Conservation (phyloP, 116 monocot genomes). For the Papilionanthe hybrid region DNA sequence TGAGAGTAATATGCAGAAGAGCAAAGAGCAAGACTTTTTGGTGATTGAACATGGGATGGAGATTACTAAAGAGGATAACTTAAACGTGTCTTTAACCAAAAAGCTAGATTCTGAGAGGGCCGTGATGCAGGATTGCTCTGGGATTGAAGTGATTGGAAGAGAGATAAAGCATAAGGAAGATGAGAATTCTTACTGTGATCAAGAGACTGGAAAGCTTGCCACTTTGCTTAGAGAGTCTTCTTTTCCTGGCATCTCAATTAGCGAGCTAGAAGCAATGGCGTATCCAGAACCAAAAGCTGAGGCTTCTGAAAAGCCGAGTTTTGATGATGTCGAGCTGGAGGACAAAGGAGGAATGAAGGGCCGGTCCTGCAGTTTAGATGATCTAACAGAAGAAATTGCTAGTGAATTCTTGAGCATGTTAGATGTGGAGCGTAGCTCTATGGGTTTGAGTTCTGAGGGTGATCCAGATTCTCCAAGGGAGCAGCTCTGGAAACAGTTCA, state of each 20-base stretch:
- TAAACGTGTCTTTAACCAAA: neutral
- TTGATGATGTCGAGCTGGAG: conserved; percentile 2
- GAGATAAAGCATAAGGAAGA: neutral
- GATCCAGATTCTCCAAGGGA: conserved; percentile 26
- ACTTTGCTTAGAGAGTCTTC: conserved; percentile 6
- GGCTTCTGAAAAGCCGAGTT: neutral
- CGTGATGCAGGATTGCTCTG: conserved; percentile 1
- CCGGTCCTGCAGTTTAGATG: conserved; percentile 20
- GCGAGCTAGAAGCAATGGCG: neutral
- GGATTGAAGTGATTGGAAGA: conserved; percentile 3
- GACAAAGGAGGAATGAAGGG: conserved; percentile 5
- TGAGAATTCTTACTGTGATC: neutral
- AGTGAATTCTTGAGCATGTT: conserved; percentile 35
- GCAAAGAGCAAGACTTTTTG: conserved; percentile 15
- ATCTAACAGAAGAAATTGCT: conserved; percentile 17
- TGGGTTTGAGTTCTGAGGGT: conserved; percentile 11
- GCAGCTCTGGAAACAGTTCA: conserved; percentile 23
- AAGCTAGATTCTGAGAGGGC: neutral
- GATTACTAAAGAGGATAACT: conserved; percentile 5
- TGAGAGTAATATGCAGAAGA: conserved; percentile 1
- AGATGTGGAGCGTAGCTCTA: conserved; percentile 15
- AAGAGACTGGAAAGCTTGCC: neutral
- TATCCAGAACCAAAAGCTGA: neutral
- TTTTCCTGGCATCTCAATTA: neutral
- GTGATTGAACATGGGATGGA: conserved; percentile 25